Conservation (phyloP, 2,329 filamentous ascomycete species). For the Graphiopsis chlorocephala region DNA sequence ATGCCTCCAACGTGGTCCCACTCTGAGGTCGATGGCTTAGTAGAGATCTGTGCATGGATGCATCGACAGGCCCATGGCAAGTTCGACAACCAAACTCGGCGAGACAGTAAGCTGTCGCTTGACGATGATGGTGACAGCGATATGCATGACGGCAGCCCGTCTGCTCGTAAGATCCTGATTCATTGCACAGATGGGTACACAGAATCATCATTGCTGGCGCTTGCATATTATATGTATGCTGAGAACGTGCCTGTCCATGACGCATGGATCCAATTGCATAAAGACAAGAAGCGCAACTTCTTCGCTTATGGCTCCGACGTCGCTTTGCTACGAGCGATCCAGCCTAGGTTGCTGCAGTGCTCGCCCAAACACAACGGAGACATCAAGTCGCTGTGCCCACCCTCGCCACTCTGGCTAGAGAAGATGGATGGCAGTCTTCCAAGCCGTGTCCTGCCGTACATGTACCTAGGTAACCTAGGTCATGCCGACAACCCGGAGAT, state of each 20-base stretch:
- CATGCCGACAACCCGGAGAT: slow-evolving; percentile 94
- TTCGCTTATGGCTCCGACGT: slow-evolving; percentile 95
- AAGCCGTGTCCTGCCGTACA: slow-evolving; percentile 83
- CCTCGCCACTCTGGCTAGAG: slow-evolving; percentile 76
- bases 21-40: slow-evolving; percentile 75
- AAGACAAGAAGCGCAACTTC: slow-evolving; percentile 80
- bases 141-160: slow-evolving; percentile 41
- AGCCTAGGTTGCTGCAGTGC: slow-evolving; percentile 69
- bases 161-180: slow-evolving; percentile 71
- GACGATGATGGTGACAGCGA: slow-evolving; percentile 50
- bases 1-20: slow-evolving; percentile 81
- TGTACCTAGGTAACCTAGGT: slow-evolving; percentile 90
- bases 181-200: slow-evolving; percentile 97
- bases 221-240: slow-evolving; percentile 92
- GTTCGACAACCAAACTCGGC: slow-evolving; percentile 27
- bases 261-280: slow-evolving; percentile 85
- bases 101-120: slow-evolving; percentile 44
- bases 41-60: slow-evolving; percentile 88
- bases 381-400: slow-evolving; percentile 50
- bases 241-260: slow-evolving; percentile 76
- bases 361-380: slow-evolving; percentile 57
- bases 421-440: slow-evolving; percentile 87
- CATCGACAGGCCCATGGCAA: slow-evolving; percentile 68
- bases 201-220: slow-evolving; percentile 81
- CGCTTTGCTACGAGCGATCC: slow-evolving; percentile 71